These are phyloP conservation scores for Nitzschia sp. DNA, from an alignment of 108 stramenopile species.

Conservation along the genomic window DNA sequence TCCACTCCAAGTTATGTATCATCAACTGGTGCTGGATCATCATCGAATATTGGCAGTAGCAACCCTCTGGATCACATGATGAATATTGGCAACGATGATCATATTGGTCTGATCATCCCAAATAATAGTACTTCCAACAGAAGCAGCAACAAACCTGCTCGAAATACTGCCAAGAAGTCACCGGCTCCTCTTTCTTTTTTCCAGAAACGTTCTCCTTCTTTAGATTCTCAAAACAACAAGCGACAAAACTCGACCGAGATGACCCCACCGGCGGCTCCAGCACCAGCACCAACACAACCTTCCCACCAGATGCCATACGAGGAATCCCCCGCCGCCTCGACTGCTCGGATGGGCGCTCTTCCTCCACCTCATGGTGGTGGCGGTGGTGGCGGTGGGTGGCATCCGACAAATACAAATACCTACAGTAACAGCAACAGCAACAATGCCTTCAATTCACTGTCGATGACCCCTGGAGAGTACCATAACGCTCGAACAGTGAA, in stretches of 20 bases:
- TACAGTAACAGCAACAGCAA: background rate
- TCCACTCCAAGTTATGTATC: too few relatives aligned
- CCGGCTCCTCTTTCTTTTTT: background rate
- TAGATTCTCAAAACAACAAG: background rate
- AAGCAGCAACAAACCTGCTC: background rate
- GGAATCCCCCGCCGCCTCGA: background rate
- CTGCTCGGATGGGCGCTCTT: background rate
- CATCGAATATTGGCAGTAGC: too few relatives aligned
- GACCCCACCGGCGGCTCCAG: too few relatives aligned
- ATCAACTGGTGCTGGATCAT: too few relatives aligned
- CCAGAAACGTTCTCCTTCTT: background rate
- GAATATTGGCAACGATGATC: constrained; percentile 18
- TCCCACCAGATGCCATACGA: too few relatives aligned
- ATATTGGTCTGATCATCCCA: background rate
- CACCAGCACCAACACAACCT: too few relatives aligned
- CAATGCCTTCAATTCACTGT: background rate
- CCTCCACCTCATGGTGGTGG: background rate
- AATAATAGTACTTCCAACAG: background rate
- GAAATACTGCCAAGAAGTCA: too few relatives aligned
- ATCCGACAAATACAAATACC: background rate
- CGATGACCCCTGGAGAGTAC: background rate
- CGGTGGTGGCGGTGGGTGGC: background rate
- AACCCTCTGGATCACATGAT: constrained; percentile 6
- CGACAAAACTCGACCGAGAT: background rate
- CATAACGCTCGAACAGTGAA: background rate